Base-by-base conservation (phyloP, 2,329 filamentous ascomycete species). In the Falciphora oryzae region DNA sequence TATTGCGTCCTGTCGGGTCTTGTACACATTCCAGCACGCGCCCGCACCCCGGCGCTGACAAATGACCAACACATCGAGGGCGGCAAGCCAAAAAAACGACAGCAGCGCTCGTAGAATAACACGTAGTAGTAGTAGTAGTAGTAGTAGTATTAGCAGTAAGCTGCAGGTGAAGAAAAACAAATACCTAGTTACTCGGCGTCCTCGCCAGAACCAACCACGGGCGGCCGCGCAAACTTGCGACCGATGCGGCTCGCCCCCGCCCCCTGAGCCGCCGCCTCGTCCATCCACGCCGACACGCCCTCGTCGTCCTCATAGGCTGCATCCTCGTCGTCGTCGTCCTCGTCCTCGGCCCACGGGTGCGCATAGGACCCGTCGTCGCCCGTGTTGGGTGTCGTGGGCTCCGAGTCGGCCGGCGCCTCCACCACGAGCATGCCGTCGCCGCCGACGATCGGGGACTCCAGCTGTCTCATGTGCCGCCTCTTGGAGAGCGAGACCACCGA, bases 321-420 rank as follows among this genome's bases (percentile, higher is more conserved):
- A 8, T 25, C 32, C 16, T 50, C 27, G 6, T 50, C 35, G 16
- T 31, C 32, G 29, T 58, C 32, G 5, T 35, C 38, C 22, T 66
- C 67, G 22, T 75, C 74, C 14, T 73, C 71, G 4, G 73, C 74
- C 71, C 73, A 78, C 1, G 76, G 75, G 25, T 69, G 73, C 38
- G 71, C 67, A 63, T 72, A 70, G n/a, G n/a, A n/a, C 16, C 53
- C 4, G 66, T 60, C 29, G 65, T 65, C 57, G 70, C 64, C 18
- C 77, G 25, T 73, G 7, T 76, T 69, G 1, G 85, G 85, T 6
- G 83, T 84, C 2, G 77, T 77, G 2, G 85, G 84, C 66, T 85
- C 82, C 4, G 86, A 90, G 66, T 89, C 87, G 14, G 78, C 77
- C 0, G 88, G 88, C 1, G 87, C 88, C 65, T 85, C 83, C 16